These are phyloP conservation scores for Polychaeton citri DNA, from an alignment of 2,329 filamentous ascomycete species.

Conservation along the genomic window DNA sequence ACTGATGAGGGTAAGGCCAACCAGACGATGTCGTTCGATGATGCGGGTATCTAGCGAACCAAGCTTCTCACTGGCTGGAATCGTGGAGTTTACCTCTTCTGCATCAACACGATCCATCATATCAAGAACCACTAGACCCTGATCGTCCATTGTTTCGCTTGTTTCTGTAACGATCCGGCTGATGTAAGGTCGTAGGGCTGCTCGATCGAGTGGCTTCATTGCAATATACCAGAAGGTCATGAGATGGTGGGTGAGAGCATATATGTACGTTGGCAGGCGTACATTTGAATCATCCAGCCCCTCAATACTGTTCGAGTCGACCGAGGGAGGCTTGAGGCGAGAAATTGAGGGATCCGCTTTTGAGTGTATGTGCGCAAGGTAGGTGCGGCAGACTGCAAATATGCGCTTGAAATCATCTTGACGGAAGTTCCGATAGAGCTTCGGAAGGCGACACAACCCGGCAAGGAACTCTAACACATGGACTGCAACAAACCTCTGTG, in stretches of 20 bases:
- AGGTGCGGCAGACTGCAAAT: conserved; percentile 89
- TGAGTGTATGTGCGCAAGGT: conserved; percentile 61
- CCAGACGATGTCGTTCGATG: conserved; percentile 54
- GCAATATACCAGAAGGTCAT: conserved; percentile 96
- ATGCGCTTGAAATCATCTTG: conserved; percentile 88
- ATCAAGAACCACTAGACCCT: conserved; percentile 85
- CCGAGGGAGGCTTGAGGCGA: conserved; percentile 31
- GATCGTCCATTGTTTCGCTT: conserved; percentile 69
- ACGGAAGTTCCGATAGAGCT: conserved; percentile 65
- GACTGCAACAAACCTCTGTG: conserved; percentile 77
- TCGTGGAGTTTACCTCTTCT: conserved; percentile 3
- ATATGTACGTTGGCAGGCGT: conserved; percentile 84
- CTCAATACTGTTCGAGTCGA: conserved; percentile 12
- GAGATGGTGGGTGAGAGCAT: conserved; percentile 84
- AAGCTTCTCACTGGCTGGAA: background rate
- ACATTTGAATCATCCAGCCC: conserved; percentile 39
- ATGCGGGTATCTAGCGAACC: conserved; percentile 50
- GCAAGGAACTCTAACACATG: conserved; percentile 96
- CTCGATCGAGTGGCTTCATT: conserved; percentile 69
- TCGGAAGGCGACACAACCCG: conserved; percentile 68
- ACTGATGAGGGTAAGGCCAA: conserved; percentile 61
- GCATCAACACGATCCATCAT: conserved; percentile 37
- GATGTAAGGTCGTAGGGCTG: conserved; percentile 80
- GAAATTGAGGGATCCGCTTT: background rate
- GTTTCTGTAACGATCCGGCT: conserved; percentile 68